Evolutionary conservation across 768 basidiomycete genomes (phyloP), one percentile per base, ranked within the genome.

Genomic region (Rhizopogon salebrosus): DNA sequence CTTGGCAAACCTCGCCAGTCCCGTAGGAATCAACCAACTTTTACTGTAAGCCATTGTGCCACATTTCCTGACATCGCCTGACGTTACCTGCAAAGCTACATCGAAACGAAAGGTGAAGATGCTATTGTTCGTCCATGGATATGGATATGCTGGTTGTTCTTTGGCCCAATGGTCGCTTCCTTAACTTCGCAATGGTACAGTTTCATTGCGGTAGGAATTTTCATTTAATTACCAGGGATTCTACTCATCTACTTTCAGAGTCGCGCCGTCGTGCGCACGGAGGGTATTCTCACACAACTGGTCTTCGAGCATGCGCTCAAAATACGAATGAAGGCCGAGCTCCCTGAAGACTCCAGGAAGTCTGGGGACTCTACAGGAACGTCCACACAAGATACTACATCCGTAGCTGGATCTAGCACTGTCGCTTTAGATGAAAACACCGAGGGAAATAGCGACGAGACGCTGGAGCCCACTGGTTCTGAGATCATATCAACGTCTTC

Each of bases 121-220:
- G 73, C 83, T 0, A 58, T 66, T 6, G 65, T 85, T 27, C 75
- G 76, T 35, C 87, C 87, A 1, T 87, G 86, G 80, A 77, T 88
- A 6, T 89, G 87, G 86, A 77, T 88, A 13, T 29, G 67, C 0
- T 68, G 70, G 60, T 68, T 84, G 11, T 76, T 82, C 55, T 42
- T 77, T 5, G 81, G 80, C 9, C 78, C 81, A 10, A 61, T 72
- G 3, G 0, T 76, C 9, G 67, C 64, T 10, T 69, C 76, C 4
- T 22, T 85, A 7, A 57, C 68, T 24, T 72, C 77, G 49, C 81
- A 88, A 56, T 75, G 73, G 66, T 87, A 84, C 58, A 68, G 76
- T 34, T 82, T 71, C 55, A 54, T 67, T 26, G 51, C 62, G n/a
- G 68, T 70, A 18, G 7, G 56, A 18, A 6, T 42, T 54, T 10